Evolutionary conservation across 2,329 filamentous ascomycete species (phyloP), one percentile per base, ranked within the genome.

Genomic region (Aspergillus sp.): DNA sequence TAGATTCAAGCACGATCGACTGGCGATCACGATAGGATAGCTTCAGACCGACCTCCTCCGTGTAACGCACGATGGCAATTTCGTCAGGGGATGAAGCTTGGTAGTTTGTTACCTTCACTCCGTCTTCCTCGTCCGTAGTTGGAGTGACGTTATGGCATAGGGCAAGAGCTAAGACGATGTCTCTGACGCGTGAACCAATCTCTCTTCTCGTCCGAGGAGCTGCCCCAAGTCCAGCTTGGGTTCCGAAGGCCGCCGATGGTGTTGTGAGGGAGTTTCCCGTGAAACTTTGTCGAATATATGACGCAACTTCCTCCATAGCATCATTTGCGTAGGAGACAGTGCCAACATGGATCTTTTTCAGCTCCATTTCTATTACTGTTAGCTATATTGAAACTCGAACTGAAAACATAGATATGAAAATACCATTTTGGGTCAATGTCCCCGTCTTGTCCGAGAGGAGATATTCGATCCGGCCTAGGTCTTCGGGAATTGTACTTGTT

Each of bases 281-380:
- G 63, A 97, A 96, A 5, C 88, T 89, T 69, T 97, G 92, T 57
- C 82, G 86, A 47, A 99, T 83, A 67, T 96, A 97, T 0, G 88
- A 83, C 11, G 85, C 78, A 11, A 99, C 94, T 75, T 99, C 95
- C 62, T 97, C 94, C 94, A 99, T 99, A 9, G 94, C 93, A 68
- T 99, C 94, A 62, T 96, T 96, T 31, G 93, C 94, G 66, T 99
- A 99, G 1, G 93, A 97, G 1, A 97, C 94, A 9, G 94, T 99
- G 9, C 95, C 94, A 49, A 99, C 90, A 65, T 99, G 95, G 5
- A 99, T 93, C 74, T 99, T 99, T 69, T 95, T 96, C 81, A 99
- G 88, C 67, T 97, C 93, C 92, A 97, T 97, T 66, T 96, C 91
- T 81, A 55, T 6, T 50, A 21, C n/a, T 10, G 45, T 67, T 44